Evolutionary conservation across 805 yeast species (phyloP).

Genomic region (Ogataea glucozyma): DNA sequence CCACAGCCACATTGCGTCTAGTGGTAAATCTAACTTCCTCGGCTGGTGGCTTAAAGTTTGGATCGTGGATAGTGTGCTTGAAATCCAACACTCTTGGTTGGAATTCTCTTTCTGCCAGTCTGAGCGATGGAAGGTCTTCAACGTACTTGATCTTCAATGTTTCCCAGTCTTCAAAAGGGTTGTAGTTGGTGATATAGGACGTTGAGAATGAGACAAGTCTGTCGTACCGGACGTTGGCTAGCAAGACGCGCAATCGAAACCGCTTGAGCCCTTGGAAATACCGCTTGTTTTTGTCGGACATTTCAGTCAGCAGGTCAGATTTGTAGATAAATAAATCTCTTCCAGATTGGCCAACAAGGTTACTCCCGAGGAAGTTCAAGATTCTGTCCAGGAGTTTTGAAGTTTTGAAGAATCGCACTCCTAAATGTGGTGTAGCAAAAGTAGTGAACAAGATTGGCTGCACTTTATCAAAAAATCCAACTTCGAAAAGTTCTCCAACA

Average conservation of each 20-base stretch:
- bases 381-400: conserved; percentile 31
- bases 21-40: conserved; percentile 4
- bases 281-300: conserved; percentile 52
- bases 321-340: conserved; percentile 65
- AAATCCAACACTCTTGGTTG: conserved; percentile 56
- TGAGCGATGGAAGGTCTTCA: conserved; percentile 43
- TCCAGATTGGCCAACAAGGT: conserved; percentile 67
- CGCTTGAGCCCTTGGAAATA: conserved; percentile 55
- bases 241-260: conserved; percentile 57
- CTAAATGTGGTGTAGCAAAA: conserved; percentile 79
- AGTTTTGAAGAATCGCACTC: conserved; percentile 51
- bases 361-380: conserved; percentile 55
- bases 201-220: conserved; percentile 88
- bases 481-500: conserved; percentile 50
- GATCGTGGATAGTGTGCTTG: conserved; percentile 29
- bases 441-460: conserved; percentile 65
- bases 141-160: conserved; percentile 48
- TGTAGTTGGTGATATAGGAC: conserved; percentile 67
- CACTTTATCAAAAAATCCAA: conserved; percentile 53
- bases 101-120: conserved; percentile 38
- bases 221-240: conserved; percentile 81
- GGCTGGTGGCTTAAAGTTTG: conserved; percentile 1
- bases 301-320: conserved; percentile 45
- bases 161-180: conserved; percentile 68
- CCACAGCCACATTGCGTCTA: conserved; percentile 13